These are phyloP conservation scores for Penicillium riverlandense DNA, from an alignment of 495 filamentous ascomycete genomes.

Conservation along the genomic window DNA sequence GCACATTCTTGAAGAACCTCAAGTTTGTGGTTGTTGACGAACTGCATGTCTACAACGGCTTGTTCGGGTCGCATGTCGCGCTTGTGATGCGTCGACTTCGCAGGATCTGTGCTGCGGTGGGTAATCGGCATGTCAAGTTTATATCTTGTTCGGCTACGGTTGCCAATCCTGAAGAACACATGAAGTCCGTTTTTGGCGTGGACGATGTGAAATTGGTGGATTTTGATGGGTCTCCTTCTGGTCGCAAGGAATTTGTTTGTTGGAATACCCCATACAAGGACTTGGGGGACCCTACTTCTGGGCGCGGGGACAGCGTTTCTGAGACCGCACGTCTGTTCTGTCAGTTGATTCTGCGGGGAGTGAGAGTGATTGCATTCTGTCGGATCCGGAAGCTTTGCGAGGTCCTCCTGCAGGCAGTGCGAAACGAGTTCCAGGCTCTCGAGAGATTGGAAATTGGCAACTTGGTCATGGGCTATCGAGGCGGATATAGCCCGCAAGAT, in stretches of 20 bases:
- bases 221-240: constrained; percentile 89
- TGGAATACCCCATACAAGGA: constrained; percentile 98
- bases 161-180: constrained; percentile 87
- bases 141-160: constrained; percentile 97
- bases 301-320: constrained; percentile 70
- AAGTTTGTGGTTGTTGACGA: constrained; percentile 87
- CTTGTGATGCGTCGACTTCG: constrained; percentile 90
- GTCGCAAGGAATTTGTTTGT: constrained; percentile 90
- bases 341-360: constrained; percentile 80
- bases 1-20: constrained; percentile 80
- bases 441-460: constrained; percentile 66
- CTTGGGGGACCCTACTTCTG: constrained; percentile 76
- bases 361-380: constrained; percentile 92
- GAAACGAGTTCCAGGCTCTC: constrained; percentile 63
- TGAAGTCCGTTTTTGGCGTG: constrained; percentile 89
- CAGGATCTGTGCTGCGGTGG: constrained; percentile 83
- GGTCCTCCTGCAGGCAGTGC: constrained; percentile 71
- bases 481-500: constrained; percentile 94
- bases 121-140: constrained; percentile 83
- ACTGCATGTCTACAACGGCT: constrained; percentile 91
- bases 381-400: constrained; percentile 84
- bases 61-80: constrained; percentile 90
- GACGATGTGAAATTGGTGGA: constrained; percentile 70
- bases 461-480: constrained; percentile 91
- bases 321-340: constrained; percentile 88